These are phyloP conservation scores for Alternaria atra DNA, from an alignment of 2,329 filamentous ascomycete genomes.

Conservation along the genomic window DNA sequence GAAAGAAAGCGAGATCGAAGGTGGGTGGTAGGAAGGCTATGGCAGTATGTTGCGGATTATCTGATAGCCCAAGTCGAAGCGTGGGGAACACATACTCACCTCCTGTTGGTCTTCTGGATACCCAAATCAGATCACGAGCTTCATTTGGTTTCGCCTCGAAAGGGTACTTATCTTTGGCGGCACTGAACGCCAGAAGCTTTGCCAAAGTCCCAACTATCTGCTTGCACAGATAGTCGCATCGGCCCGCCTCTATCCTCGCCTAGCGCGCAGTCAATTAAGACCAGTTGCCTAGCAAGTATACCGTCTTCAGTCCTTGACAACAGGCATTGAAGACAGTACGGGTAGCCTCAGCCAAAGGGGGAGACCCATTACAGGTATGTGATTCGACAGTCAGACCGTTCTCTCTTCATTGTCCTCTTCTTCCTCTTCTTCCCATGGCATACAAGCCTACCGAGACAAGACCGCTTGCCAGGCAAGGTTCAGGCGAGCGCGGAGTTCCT, in stretches of 20 bases:
- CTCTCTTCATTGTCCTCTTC: neutral
- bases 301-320: neutral
- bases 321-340: neutral
- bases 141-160: slow-evolving; percentile 2
- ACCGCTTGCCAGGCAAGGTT: neutral
- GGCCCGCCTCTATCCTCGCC: neutral
- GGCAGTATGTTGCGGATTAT: neutral
- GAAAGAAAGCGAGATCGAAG: neutral
- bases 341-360: slow-evolving; percentile 1
- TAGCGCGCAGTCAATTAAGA: slow-evolving; percentile 9
- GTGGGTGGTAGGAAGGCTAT: no score
- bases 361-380: slow-evolving; percentile 7
- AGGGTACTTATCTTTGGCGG: slow-evolving; percentile 9
- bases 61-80: neutral
- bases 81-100: neutral
- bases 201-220: slow-evolving; percentile 5
- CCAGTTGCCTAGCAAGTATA: slow-evolving; percentile 8
- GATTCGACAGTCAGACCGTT: neutral
- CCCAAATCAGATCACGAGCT: neutral
- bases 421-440: neutral
- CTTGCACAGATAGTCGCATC: neutral
- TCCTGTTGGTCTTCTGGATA: neutral
- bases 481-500: neutral
- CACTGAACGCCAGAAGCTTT: slow-evolving; percentile 6
- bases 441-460: neutral